phyloP scores from a whole-genome alignment of 2,329 filamentous ascomycete species.

The Apiospora arundinis region DNA sequence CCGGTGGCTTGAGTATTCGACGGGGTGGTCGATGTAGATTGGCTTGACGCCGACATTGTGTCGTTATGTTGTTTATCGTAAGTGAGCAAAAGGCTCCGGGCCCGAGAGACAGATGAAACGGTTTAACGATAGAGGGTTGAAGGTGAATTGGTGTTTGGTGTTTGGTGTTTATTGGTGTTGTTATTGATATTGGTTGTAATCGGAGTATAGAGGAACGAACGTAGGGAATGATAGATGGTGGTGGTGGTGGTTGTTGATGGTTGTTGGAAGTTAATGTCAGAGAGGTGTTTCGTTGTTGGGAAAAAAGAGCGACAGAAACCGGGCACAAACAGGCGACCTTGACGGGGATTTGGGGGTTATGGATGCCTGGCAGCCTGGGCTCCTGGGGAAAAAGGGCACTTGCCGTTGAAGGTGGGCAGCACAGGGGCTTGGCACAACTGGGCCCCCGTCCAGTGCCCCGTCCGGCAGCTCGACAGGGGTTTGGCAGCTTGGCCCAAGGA shows the following conservation, averaged over 20 bases:
- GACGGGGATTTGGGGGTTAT: conserved; percentile 22
- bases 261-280: conserved; percentile 17
- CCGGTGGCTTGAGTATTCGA: conserved; percentile 29
- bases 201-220: neutral
- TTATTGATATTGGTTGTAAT: neutral
- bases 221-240: neutral
- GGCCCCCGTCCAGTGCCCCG: conserved; percentile 22
- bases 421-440: conserved; percentile 23
- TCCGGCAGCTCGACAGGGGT: conserved; percentile 19
- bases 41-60: conserved; percentile 31
- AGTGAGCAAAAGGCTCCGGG: conserved; percentile 1
- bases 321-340: conserved; percentile 16
- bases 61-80: neutral
- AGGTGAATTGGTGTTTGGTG: neutral
- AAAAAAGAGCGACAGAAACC: conserved; percentile 17
- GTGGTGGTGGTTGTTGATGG: conserved; percentile 16
- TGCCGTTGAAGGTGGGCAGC: conserved; percentile 18
- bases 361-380: conserved; percentile 9
- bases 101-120: conserved; percentile 2
- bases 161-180: neutral
- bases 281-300: conserved; percentile 14
- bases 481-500: conserved; percentile 1
- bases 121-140: conserved; percentile 16
- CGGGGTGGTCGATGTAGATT: conserved; percentile 32
- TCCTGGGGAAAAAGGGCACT: conserved; percentile 19